Evolutionary conservation across 169 alveolate species (phyloP).

Genomic region (Theileria sp.): DNA sequence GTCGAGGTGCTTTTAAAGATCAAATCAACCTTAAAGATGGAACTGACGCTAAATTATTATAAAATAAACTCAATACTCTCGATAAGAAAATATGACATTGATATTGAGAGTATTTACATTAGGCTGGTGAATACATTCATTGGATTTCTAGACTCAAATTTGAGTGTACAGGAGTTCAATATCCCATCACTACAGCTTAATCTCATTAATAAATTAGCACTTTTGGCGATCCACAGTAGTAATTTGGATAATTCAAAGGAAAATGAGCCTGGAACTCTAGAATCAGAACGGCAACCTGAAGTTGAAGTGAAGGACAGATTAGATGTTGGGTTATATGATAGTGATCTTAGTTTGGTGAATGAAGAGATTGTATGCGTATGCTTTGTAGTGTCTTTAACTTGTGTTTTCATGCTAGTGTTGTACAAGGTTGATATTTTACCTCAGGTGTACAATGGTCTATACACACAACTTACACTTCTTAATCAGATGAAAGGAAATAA

Average conservation of each 20-base stretch:
- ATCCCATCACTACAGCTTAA: constrained; percentile 12
- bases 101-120: constrained; percentile 7
- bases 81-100: constrained; percentile 1
- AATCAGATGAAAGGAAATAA: constrained; percentile 39
- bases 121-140: constrained; percentile 11
- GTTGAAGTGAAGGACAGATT: not conserved
- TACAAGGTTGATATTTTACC: constrained; percentile 42
- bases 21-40: constrained; percentile 10
- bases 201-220: constrained; percentile 1
- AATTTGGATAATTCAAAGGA: not conserved
- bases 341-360: constrained; percentile 7
- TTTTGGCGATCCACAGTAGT: constrained; percentile 11
- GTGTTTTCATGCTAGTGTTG: constrained; percentile 22
- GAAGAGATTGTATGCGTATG: constrained; percentile 28
- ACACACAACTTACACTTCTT: constrained; percentile 45
- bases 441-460: constrained; percentile 52
- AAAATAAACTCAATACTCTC: constrained; percentile 8
- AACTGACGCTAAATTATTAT: constrained; percentile 5
- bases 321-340: constrained; percentile 7
- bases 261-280: not conserved
- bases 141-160: constrained; percentile 12
- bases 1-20: constrained; percentile 9
- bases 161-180: not conserved
- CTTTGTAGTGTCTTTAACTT: constrained; percentile 29
- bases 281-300: not conserved